A percentile compares a stretch with the other conserved stretches of the same genome.
phyloP scores from a whole-genome alignment of 2,329 filamentous ascomycete genomes.

The Fusarium sambucinum region DNA sequence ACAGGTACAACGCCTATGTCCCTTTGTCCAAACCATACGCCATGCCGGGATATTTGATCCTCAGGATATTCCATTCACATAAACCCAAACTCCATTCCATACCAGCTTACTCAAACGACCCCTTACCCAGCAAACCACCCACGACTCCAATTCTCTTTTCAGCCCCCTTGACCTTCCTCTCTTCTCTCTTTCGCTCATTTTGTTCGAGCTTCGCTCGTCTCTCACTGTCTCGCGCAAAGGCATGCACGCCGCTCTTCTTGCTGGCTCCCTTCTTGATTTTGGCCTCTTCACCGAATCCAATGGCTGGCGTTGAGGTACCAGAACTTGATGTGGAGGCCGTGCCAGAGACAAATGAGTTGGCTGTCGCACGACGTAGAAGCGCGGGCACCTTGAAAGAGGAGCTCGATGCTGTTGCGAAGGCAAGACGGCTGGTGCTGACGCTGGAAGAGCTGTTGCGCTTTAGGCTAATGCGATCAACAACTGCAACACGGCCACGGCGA shows the following conservation, averaged over 20 bases:
- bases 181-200: slow-evolving; percentile 69
- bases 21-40: slow-evolving; percentile 31
- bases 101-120: slow-evolving; percentile 56
- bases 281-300: slow-evolving; percentile 60
- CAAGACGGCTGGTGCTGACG: slow-evolving; percentile 59
- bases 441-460: slow-evolving; percentile 67
- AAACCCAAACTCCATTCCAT: slow-evolving; percentile 27
- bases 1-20: slow-evolving; percentile 11
- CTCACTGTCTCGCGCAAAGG: slow-evolving; percentile 71
- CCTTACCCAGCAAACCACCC: slow-evolving; percentile 68
- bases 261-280: slow-evolving; percentile 71
- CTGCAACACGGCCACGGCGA: slow-evolving; percentile 55
- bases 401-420: slow-evolving; percentile 64
- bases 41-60: slow-evolving; percentile 19
- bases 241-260: slow-evolving; percentile 71
- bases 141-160: slow-evolving; percentile 68
- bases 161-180: slow-evolving; percentile 68
- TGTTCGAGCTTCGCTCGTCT: slow-evolving; percentile 66
- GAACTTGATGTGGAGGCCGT: slow-evolving; percentile 51
- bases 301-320: slow-evolving; percentile 51
- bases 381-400: slow-evolving; percentile 75
- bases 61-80: slow-evolving; percentile 7
- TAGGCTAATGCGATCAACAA: slow-evolving; percentile 81
- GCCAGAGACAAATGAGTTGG: slow-evolving; percentile 66
- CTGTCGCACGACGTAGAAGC: slow-evolving; percentile 79